A percentile compares a stretch with the other conserved stretches of the same genome.
Evolutionary conservation across 208 protist species (phyloP).

Genomic region (Leishmania mexicana): DNA sequence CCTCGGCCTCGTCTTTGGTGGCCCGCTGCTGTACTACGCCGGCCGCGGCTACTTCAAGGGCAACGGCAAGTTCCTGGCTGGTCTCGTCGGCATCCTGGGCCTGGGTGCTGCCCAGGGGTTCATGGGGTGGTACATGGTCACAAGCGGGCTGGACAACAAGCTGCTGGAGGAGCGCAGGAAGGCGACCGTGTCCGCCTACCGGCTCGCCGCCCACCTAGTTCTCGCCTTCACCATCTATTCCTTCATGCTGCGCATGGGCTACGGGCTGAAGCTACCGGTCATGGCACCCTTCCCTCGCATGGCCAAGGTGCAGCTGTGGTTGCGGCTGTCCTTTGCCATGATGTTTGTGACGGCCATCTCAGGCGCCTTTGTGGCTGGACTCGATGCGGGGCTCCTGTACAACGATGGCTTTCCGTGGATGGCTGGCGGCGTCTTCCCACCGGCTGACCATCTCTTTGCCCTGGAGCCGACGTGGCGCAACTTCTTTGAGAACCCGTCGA

Average conservation of each 20-base stretch:
- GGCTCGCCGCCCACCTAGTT: conserved; percentile 94
- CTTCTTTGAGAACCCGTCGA: conserved; percentile 83
- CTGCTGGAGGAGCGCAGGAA: conserved; percentile 75
- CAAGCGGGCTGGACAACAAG: conserved; percentile 92
- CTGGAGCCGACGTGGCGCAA: conserved; percentile 82
- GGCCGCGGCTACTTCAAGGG: conserved; percentile 61
- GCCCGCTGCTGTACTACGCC: conserved; percentile 92
- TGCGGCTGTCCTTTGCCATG: conserved; percentile 54
- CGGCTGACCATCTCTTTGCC: conserved; percentile 63
- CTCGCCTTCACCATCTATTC: conserved; percentile 95
- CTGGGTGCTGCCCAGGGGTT: conserved; percentile 89
- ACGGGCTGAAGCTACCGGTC: conserved; percentile 58
- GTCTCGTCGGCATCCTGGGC: conserved; percentile 58
- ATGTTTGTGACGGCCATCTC: conserved; percentile 87
- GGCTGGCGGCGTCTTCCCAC: conserved; percentile 81
- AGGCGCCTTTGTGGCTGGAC: conserved; percentile 90
- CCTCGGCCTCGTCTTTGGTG: conserved; percentile 89
- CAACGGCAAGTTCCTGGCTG: conserved; percentile 46
- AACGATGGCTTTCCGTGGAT: conserved; percentile 92
- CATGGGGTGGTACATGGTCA: conserved; percentile 98
- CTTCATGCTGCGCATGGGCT: conserved; percentile 82
- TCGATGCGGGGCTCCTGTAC: conserved; percentile 91
- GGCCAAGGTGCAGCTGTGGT: conserved; percentile 48
- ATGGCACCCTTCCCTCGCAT: conserved; percentile 46
- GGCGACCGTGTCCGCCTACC: conserved; percentile 86